These are phyloP conservation scores for Alternaria angustiovoidea DNA, from an alignment of 2,329 filamentous ascomycete genomes.

Conservation along the genomic window DNA sequence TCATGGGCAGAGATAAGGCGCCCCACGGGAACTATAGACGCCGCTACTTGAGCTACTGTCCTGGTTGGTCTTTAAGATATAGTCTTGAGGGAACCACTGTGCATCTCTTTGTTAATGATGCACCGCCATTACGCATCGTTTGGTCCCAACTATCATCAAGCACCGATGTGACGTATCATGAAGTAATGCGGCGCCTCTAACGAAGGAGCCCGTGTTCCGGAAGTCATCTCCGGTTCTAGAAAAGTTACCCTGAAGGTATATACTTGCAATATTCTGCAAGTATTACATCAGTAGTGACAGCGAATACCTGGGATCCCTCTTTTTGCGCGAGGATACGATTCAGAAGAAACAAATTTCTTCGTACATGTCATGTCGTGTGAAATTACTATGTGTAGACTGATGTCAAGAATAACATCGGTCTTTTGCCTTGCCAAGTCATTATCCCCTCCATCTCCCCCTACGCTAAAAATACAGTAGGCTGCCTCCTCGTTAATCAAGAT, in stretches of 20 bases:
- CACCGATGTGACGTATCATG: not conserved
- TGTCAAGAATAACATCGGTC: not conserved
- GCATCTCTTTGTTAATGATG: not conserved
- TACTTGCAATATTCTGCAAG: not conserved
- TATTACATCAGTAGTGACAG: not conserved
- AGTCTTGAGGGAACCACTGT: not conserved
- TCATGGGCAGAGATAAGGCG: not conserved
- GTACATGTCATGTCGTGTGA: not conserved
- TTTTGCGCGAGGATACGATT: not conserved
- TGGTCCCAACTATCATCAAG: not conserved
- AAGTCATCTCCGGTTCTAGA: too few relatives aligned
- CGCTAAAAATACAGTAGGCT: conserved; percentile 10
- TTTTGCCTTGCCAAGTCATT: conserved; percentile 3
- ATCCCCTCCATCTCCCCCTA: not conserved
- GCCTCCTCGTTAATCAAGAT: not conserved
- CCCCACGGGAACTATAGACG: conserved; percentile 7
- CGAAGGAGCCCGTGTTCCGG: too few relatives aligned
- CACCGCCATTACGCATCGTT: not conserved
- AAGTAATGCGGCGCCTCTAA: not conserved
- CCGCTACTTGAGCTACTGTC: not conserved
- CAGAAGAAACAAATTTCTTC: not conserved
- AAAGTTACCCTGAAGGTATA: not conserved
- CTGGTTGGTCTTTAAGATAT: conserved; percentile 2
- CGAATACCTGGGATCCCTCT: not conserved
- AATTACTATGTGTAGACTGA: conserved; percentile 5